phyloP scores from a whole-genome alignment of 2,329 filamentous ascomycete genomes.

The Pezicula rhizophila region DNA sequence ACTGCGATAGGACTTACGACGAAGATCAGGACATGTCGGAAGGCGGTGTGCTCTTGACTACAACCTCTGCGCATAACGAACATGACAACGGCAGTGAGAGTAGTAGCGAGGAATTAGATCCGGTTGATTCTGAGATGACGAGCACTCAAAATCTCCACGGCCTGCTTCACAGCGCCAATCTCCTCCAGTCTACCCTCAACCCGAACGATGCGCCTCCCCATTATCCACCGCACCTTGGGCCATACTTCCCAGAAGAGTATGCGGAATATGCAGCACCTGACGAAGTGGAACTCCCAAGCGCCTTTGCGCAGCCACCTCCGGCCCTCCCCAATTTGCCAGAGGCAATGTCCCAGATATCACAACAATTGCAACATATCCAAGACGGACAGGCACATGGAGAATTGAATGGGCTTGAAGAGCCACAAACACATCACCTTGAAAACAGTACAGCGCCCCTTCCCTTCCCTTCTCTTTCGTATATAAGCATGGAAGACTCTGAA shows the following conservation, averaged over 20 bases:
- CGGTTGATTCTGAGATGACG: slow-evolving; percentile 20
- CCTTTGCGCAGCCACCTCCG: background rate
- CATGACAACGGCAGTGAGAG: slow-evolving; percentile 9
- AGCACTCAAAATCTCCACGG: slow-evolving; percentile 7
- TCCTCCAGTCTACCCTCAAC: too few species aligned
- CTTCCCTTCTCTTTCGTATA: slow-evolving; percentile 8
- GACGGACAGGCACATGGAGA: slow-evolving; percentile 23
- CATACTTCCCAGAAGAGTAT: background rate
- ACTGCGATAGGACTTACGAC: slow-evolving; percentile 5
- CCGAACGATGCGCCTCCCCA: too few species aligned
- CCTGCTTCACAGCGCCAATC: too few species aligned
- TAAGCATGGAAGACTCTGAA: background rate
- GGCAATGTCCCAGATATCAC: slow-evolving; percentile 23
- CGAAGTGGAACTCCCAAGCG: background rate
- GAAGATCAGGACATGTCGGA: slow-evolving; percentile 26
- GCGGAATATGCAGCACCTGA: background rate
- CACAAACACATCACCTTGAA: slow-evolving; percentile 13
- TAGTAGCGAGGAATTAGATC: slow-evolving; percentile 18
- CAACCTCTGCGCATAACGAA: slow-evolving; percentile 8
- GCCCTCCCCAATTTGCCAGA: slow-evolving; percentile 14
- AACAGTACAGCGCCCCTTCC: slow-evolving; percentile 24
- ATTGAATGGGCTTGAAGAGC: slow-evolving; percentile 11
- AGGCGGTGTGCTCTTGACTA: slow-evolving; percentile 17
- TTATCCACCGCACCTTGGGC: too few species aligned
- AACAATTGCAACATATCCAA: slow-evolving; percentile 26